Percentiles rank a stretch among this genome's conserved stretches.
These are phyloP conservation scores for Tetracladium maxilliforme DNA, from an alignment of 2,329 filamentous ascomycete genomes.

Conservation along the genomic window DNA sequence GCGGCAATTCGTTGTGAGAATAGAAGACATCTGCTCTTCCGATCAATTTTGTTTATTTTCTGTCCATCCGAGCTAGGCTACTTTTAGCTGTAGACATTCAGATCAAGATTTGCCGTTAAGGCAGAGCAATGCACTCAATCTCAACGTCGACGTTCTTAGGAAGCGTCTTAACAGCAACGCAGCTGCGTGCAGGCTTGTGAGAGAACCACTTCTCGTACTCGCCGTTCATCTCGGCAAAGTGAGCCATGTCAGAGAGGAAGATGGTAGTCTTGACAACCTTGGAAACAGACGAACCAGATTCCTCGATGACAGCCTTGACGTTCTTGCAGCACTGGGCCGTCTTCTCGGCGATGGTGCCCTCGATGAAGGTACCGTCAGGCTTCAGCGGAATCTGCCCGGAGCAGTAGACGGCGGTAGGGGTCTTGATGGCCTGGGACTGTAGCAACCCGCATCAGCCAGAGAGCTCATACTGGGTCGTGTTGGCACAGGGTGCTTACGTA, in stretches of 20 bases:
- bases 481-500: conserved; percentile 28
- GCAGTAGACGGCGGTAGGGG: conserved; percentile 49
- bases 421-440: conserved; percentile 54
- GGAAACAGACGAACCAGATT: conserved; percentile 62
- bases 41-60: too few species aligned
- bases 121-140: conserved; percentile 75
- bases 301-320: conserved; percentile 68
- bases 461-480: conserved; percentile 4
- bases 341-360: conserved; percentile 48
- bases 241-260: conserved; percentile 81
- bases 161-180: conserved; percentile 78
- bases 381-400: conserved; percentile 31
- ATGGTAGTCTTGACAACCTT: conserved; percentile 86
- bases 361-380: conserved; percentile 21
- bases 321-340: conserved; percentile 55
- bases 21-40: too few species aligned
- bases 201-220: conserved; percentile 74
- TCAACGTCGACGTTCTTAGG: conserved; percentile 79
- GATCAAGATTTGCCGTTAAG: too few species aligned
- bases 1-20: too few species aligned
- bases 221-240: conserved; percentile 78
- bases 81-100: too few species aligned
- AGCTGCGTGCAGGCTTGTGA: conserved; percentile 78
- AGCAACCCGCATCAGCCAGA: conserved; percentile 5
- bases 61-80: too few species aligned